Percentiles rank a stretch among this genome's conserved stretches.
These are phyloP conservation scores for Jatropha multifida DNA, from an alignment of 441 rosid species.

Conservation along the genomic window DNA sequence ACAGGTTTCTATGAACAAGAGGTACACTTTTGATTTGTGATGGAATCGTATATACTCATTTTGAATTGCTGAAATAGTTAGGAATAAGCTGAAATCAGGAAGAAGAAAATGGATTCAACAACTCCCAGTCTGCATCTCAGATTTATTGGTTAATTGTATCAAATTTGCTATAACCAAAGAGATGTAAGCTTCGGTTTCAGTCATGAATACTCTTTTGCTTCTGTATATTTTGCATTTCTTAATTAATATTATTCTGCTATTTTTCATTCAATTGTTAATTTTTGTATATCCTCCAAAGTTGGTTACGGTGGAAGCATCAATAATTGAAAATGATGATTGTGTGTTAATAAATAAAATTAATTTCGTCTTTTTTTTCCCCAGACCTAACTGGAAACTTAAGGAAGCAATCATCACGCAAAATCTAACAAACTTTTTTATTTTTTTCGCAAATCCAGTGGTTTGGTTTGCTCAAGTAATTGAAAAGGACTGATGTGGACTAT, in stretches of 20 bases:
- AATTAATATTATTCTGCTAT: neutral
- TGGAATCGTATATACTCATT: neutral
- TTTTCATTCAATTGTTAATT: too few relatives aligned
- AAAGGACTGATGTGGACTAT: constrained; percentile 5
- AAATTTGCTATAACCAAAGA: constrained; percentile 21
- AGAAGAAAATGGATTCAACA: constrained; percentile 3
- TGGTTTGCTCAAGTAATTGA: neutral
- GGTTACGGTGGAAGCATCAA: neutral
- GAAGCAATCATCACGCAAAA: neutral
- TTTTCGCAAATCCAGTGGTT: neutral
- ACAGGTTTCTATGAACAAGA: neutral
- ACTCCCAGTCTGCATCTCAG: constrained; percentile 6
- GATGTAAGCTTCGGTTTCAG: constrained; percentile 1
- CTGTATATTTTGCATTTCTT: neutral
- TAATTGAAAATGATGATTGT: neutral
- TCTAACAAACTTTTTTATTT: neutral
- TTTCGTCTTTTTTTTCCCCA: neutral
- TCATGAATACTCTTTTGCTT: constrained; percentile 6
- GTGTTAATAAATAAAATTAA: neutral
- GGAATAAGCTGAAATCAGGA: neutral
- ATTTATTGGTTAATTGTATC: constrained; percentile 18
- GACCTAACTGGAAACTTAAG: neutral
- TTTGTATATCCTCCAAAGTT: neutral
- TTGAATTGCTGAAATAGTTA: neutral
- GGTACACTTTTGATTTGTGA: neutral